Base-by-base conservation (phyloP, 495 filamentous ascomycete species). In the Parathielavia hyrcaniae region DNA sequence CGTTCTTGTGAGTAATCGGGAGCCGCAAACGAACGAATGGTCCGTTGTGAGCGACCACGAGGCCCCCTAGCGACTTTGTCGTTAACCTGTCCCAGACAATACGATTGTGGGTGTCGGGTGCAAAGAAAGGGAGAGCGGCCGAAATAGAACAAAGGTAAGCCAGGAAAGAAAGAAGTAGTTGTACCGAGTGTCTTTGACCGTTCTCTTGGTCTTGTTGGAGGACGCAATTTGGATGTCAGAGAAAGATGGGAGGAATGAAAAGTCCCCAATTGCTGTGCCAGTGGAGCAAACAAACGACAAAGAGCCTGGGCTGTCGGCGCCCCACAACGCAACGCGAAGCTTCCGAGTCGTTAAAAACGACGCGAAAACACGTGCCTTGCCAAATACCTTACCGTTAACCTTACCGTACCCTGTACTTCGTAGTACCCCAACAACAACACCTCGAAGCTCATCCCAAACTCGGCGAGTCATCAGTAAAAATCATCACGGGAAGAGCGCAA, bases 281-380 rank as follows among this genome's bases (percentile, higher is more conserved):
- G n/a, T n/a, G n/a, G n/a, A n/a, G 30, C 53, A 46, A 36, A 47
- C 41, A 38, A 30, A 51, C 47, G 16, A 35, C 49, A 61, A 57
- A 39, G 13, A 22, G 30, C 38, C 20, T 36, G 30, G 38, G 16
- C 36, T 17, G 34, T 34, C 46, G 6, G 23, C 49, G 55, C 36
- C 55, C 62, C 57, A 58, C 56, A 58, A 50, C 59, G 62, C 55
- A n/a, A n/a, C n/a, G n/a, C n/a, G n/a, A n/a, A n/a, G n/a, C n/a
- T n/a, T n/a, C n/a, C n/a, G n/a, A n/a, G n/a, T n/a, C n/a, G n/a
- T n/a, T n/a, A n/a, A n/a, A 20, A 36, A 56, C 58, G 57, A 62
- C 54, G 36, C 53, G 57, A 67, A 62, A 41, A 22, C 64, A 67
- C 64, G 64, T 67, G 64, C 49, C 1, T 9, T 13, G 46, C n/a